A percentile compares a stretch with the other conserved stretches of the same genome.
These are phyloP conservation scores for Cytospora paraplurivora DNA, from an alignment of 2,329 filamentous ascomycete genomes.

Conservation along the genomic window DNA sequence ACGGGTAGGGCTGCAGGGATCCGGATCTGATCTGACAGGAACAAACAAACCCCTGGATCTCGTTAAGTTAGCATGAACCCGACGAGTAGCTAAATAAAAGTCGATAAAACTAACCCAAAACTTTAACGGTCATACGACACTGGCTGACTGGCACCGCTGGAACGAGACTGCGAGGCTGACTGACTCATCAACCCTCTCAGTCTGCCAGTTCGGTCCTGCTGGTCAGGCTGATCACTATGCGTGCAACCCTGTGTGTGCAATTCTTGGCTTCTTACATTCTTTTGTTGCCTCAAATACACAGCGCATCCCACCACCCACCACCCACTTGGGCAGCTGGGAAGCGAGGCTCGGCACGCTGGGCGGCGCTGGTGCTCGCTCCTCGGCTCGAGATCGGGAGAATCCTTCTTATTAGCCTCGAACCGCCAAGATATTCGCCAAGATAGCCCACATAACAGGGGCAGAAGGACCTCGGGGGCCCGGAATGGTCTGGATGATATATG, in stretches of 20 bases:
- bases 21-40: neutral
- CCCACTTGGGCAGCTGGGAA: neutral
- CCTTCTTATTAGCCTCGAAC: neutral
- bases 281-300: too few species aligned
- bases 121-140: neutral
- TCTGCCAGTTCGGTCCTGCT: too few species aligned
- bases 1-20: neutral
- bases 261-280: too few species aligned
- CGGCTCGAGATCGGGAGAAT: neutral
- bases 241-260: too few species aligned
- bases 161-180: too few species aligned
- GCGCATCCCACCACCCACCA: too few species aligned
- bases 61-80: too few species aligned
- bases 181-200: too few species aligned
- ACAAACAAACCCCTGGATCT: neutral
- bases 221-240: too few species aligned
- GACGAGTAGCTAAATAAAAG: too few species aligned
- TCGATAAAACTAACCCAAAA: neutral
- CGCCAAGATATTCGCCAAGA: neutral
- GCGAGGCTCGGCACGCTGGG: neutral
- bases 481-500: too few species aligned
- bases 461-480: neutral
- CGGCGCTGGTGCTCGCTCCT: neutral
- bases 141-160: too few species aligned
- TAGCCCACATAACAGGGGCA: neutral